These are phyloP conservation scores for Quercus phellos DNA, from an alignment of 331 rosid species.

Conservation along the genomic window DNA sequence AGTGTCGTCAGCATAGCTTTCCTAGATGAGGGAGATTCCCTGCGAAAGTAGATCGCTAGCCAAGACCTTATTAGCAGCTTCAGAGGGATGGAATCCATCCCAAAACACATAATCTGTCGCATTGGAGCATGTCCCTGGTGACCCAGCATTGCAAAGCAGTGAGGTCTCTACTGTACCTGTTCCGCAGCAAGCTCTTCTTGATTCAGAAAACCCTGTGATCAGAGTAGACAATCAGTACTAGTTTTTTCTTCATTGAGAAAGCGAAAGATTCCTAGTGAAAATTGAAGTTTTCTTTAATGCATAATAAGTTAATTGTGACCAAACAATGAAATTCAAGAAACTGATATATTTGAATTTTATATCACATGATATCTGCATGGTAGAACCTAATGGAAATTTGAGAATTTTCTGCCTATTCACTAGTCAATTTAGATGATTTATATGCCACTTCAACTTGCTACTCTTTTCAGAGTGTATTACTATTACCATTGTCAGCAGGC, in stretches of 20 bases:
- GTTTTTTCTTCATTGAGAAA: not conserved
- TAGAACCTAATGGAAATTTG: slow-evolving; percentile 6
- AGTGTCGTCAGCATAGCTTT: not conserved
- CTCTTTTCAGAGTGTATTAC: slow-evolving; percentile 13
- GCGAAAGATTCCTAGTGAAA: no score
- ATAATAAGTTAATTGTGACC: not conserved
- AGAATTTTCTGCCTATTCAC: slow-evolving; percentile 4
- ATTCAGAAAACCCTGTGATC: slow-evolving; percentile 38
- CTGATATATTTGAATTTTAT: not conserved
- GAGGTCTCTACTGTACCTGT: slow-evolving; percentile 49
- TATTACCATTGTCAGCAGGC: slow-evolving; percentile 41
- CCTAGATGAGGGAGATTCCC: slow-evolving; percentile 45
- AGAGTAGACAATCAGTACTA: not conserved
- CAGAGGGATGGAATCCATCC: slow-evolving; percentile 61
- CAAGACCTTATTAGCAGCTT: slow-evolving; percentile 43
- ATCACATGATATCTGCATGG: slow-evolving; percentile 10
- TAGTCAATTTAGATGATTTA: slow-evolving; percentile 9
- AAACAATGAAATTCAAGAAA: not conserved
- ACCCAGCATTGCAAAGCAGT: slow-evolving; percentile 39
- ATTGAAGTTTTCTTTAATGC: no score
- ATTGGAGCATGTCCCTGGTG: slow-evolving; percentile 48
- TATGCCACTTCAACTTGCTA: not conserved
- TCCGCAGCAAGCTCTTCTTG: slow-evolving; percentile 53
- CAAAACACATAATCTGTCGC: slow-evolving; percentile 47
- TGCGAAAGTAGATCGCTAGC: slow-evolving; percentile 42